Percentiles rank a stretch among this genome's conserved stretches.
phyloP scores from a whole-genome alignment of 306 rosid genomes.

The Carpinus viminea region DNA sequence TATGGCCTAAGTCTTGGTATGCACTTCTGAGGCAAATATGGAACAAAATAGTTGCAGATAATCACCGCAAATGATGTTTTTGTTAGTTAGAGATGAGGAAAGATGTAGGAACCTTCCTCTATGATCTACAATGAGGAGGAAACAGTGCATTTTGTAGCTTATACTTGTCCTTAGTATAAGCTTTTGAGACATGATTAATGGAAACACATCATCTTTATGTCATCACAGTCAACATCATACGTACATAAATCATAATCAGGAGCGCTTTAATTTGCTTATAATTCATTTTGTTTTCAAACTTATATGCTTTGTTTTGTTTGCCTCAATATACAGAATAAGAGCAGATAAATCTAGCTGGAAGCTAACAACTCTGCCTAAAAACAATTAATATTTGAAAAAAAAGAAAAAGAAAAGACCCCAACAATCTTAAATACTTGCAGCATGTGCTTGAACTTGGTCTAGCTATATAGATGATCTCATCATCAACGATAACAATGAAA shows the following conservation, averaged over 20 bases:
- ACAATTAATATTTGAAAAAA: background rate
- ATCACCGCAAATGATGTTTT: slow-evolving; percentile 29
- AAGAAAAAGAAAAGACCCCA: background rate
- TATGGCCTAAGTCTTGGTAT: background rate
- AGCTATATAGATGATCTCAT: too few relatives aligned
- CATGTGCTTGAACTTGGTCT: too few relatives aligned
- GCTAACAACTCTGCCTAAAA: background rate
- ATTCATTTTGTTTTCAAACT: background rate
- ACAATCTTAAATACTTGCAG: too few relatives aligned
- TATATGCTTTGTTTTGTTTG: background rate
- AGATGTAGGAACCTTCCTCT: slow-evolving; percentile 51
- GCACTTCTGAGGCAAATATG: background rate
- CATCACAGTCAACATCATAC: slow-evolving; percentile 41
- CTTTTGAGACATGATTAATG: slow-evolving; percentile 26
- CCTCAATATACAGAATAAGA: background rate
- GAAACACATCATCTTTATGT: slow-evolving; percentile 39
- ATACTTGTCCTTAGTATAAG: slow-evolving; percentile 30
- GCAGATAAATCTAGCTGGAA: background rate
- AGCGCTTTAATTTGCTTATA: background rate
- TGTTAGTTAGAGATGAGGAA: slow-evolving; percentile 34
- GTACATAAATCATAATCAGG: slow-evolving; percentile 3
- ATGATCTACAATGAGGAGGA: slow-evolving; percentile 15
- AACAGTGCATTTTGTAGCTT: slow-evolving; percentile 41
- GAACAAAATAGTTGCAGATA: slow-evolving; percentile 8
- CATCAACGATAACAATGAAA: too few relatives aligned